Evolutionary conservation across 805 yeast genomes (phyloP).

Genomic region (Ogataea trehaloabstinens): DNA sequence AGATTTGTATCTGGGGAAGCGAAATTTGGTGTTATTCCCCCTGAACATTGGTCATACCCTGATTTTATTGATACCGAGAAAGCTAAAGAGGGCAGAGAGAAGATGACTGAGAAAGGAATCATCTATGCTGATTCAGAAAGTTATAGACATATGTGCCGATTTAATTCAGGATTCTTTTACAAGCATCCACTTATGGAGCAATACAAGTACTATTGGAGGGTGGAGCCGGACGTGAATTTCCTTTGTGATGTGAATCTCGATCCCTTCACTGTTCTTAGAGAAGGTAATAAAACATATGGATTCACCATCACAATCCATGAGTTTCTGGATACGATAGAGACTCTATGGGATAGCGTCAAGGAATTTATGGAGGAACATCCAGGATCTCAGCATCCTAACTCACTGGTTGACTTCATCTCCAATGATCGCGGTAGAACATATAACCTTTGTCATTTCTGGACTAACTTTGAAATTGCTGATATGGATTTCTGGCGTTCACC

Average conservation of each 20-base stretch:
- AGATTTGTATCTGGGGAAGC: conserved; percentile 71
- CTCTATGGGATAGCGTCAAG: conserved; percentile 55
- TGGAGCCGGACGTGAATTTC: conserved; percentile 65
- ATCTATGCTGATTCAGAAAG: conserved; percentile 40
- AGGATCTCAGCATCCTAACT: conserved; percentile 40
- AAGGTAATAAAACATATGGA: conserved; percentile 58
- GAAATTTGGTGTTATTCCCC: conserved; percentile 69
- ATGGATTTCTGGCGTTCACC: conserved; percentile 63
- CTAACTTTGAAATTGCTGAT: conserved; percentile 74
- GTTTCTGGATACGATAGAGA: conserved; percentile 53
- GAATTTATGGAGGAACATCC: conserved; percentile 45
- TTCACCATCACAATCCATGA: conserved; percentile 68
- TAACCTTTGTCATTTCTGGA: conserved; percentile 81
- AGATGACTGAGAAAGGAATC: conserved; percentile 44
- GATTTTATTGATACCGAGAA: conserved; percentile 69
- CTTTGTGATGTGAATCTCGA: conserved; percentile 64
- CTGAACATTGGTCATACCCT: conserved; percentile 87
- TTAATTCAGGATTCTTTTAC: conserved; percentile 52
- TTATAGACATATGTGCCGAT: conserved; percentile 50
- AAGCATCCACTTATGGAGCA: conserved; percentile 53
- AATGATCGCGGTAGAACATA: conserved; percentile 62
- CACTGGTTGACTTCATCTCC: conserved; percentile 61
- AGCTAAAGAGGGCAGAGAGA: conserved; percentile 62
- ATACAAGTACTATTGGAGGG: conserved; percentile 75
- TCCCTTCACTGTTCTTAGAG: conserved; percentile 57